Conservation (phyloP, 352 stramenopile genomes). For the Phytopythium chamaehyphon region DNA sequence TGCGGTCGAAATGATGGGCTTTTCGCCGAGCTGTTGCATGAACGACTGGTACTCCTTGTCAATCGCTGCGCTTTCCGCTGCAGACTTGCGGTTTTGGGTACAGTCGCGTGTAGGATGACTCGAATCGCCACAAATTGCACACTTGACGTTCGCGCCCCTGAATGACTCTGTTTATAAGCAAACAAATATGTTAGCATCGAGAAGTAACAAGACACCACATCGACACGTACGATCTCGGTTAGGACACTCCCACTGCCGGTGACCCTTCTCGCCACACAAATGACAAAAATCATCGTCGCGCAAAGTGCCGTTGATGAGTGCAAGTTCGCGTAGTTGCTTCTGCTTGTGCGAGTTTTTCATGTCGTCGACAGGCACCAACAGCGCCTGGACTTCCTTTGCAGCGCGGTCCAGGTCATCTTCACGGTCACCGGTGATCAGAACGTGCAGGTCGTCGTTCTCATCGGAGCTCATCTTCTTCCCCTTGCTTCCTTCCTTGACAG, state of each 20-base stretch:
- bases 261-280: constrained; percentile 97
- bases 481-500: constrained; percentile 96
- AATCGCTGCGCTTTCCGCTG: constrained; percentile 68
- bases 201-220: constrained; percentile 18
- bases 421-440: constrained; percentile 91
- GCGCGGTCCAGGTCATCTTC: constrained; percentile 86
- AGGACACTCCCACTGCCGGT: constrained; percentile 97
- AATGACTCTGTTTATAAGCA: constrained; percentile 45
- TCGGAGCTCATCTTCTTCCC: constrained; percentile 90
- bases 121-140: constrained; percentile 97
- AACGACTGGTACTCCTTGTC: constrained; percentile 86
- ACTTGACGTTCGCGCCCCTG: constrained; percentile 90
- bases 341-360: constrained; percentile 97
- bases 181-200: constrained; percentile 12
- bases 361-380: constrained; percentile 92
- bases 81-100: constrained; percentile 81
- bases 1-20: constrained; percentile 57
- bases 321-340: constrained; percentile 97
- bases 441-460: constrained; percentile 96
- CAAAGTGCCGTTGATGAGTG: constrained; percentile 98
- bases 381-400: constrained; percentile 83
- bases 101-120: constrained; percentile 98
- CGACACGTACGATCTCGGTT: constrained; percentile 78
- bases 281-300: constrained; percentile 97
- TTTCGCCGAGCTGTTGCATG: constrained; percentile 85